Percentiles rank a stretch among this genome's conserved stretches.
phyloP scores from a whole-genome alignment of 768 basidiomycete species.

The Lactarius vividus region DNA sequence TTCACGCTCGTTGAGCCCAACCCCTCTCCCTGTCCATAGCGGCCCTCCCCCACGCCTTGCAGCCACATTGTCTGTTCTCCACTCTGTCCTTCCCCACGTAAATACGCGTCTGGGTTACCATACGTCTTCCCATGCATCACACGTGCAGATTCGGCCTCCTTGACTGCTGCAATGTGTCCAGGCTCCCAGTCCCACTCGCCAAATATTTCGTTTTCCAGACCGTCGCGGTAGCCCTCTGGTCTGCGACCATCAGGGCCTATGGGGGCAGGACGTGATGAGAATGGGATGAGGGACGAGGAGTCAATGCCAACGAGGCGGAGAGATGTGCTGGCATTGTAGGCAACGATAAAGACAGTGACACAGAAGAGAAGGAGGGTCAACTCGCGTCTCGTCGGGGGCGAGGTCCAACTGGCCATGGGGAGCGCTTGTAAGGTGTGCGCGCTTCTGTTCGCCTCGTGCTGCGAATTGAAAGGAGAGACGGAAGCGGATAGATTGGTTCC shows the following conservation, averaged over 20 bases:
- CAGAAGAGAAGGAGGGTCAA: slow-evolving; percentile 64
- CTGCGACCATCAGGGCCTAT: slow-evolving; percentile 51
- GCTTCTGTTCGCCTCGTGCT: background rate
- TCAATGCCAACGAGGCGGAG: slow-evolving; percentile 44
- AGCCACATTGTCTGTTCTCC: slow-evolving; percentile 30
- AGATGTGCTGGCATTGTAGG: slow-evolving; percentile 71
- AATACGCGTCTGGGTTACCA: slow-evolving; percentile 36
- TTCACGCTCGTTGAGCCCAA: slow-evolving; percentile 39
- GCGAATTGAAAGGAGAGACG: background rate
- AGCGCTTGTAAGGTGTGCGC: background rate
- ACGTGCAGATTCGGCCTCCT: slow-evolving; percentile 50
- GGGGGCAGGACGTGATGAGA: background rate
- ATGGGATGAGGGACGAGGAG: slow-evolving; percentile 20
- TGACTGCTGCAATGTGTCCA: slow-evolving; percentile 51
- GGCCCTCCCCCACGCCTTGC: slow-evolving; percentile 28
- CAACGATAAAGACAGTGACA: slow-evolving; percentile 61
- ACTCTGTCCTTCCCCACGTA: slow-evolving; percentile 41
- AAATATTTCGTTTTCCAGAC: slow-evolving; percentile 59
- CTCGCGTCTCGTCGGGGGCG: slow-evolving; percentile 73
- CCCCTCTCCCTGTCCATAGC: slow-evolving; percentile 30
- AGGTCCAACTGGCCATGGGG: slow-evolving; percentile 45
- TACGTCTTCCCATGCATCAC: slow-evolving; percentile 32
- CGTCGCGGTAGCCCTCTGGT: slow-evolving; percentile 52
- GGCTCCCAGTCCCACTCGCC: slow-evolving; percentile 71
- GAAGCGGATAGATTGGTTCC: background rate